Conservation (phyloP, 2,329 filamentous ascomycete genomes). For the Ceratocystis destructans region DNA sequence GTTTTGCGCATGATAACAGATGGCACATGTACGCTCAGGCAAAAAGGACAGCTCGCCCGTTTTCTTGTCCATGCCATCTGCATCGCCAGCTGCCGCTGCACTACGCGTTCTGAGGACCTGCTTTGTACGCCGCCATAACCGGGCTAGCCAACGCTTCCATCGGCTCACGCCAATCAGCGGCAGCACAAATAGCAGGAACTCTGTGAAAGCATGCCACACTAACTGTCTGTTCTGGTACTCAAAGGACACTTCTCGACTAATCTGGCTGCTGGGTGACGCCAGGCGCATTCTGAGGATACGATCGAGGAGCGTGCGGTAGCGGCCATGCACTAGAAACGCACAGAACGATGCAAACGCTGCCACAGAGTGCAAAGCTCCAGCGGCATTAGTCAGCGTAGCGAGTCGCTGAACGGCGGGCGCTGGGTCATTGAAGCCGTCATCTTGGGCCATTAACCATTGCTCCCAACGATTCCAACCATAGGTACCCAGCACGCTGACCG, state of each 20-base stretch:
- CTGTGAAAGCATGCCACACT: slow-evolving; percentile 99
- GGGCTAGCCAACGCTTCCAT: slow-evolving; percentile 79
- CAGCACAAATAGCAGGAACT: slow-evolving; percentile 94
- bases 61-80: slow-evolving; percentile 34
- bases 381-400: slow-evolving; percentile 52
- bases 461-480: slow-evolving; percentile 93
- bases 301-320: slow-evolving; percentile 83
- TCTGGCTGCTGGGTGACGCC: slow-evolving; percentile 69
- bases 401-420: slow-evolving; percentile 41
- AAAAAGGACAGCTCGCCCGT: slow-evolving; percentile 70
- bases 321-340: slow-evolving; percentile 78
- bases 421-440: slow-evolving; percentile 58
- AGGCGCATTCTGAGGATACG: slow-evolving; percentile 71
- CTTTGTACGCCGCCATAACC: slow-evolving; percentile 73
- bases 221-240: slow-evolving; percentile 96
- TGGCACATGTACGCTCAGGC: slow-evolving; percentile 86
- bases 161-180: slow-evolving; percentile 88
- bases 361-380: slow-evolving; percentile 63
- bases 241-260: slow-evolving; percentile 84
- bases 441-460: slow-evolving; percentile 63
- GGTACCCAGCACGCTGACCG: slow-evolving; percentile 72
- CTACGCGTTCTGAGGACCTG: slow-evolving; percentile 36
- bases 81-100: slow-evolving; percentile 9
- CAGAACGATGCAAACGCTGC: slow-evolving; percentile 77
- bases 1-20: slow-evolving; percentile 93